Evolutionary conservation across 495 filamentous ascomycete genomes (phyloP), one percentile per base, ranked within the genome.

Genomic region (Penicillium robsamsonii): DNA sequence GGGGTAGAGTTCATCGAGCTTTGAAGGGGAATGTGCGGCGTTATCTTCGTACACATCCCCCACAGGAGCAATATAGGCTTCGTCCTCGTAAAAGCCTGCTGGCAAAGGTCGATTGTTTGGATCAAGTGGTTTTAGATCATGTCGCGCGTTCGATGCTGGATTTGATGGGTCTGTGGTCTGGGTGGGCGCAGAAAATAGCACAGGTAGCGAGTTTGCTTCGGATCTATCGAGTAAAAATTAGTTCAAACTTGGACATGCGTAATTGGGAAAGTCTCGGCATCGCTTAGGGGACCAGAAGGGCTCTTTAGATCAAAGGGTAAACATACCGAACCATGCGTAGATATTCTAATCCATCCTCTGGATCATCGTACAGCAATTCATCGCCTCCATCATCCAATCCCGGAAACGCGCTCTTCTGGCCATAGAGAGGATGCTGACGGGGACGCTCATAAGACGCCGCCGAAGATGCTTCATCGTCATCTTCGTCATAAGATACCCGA

Each of bases 261-360:
- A 55, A 58, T 17, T 57, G 38, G 43, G 35, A 58, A 33, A 24
- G 62, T 57, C 47, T 56, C 67, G 73, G 70, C 72, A 70, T 61
- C 61, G 31, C 63, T 69, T 62, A 70, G 66, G 59, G 62, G 53
- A 45, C 30, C 53, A 59, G 52, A 51, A 13, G 31, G 13, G 12
- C 9, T 40, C 5, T 29, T 3, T 7, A 60, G 25, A 37, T 20
- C 5, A 27, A 55, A 9, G 2, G 5, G 2, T 4, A 56, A 60
- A 64, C 87, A 81, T 79, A 95, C 91, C 90, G 81, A 49, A 96
- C 91, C 75, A 88, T 85, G 67, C 80, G 81, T 22, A 96, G 72
- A 71, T 96, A 96, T 50, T 83, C 81, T 27, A 94, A 47, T 4
- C 88, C 91, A 69, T 89, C 81, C 18, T 79, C 78, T 41, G 77